Conservation (phyloP, 805 yeast species). For the Kazachstania africana region DNA sequence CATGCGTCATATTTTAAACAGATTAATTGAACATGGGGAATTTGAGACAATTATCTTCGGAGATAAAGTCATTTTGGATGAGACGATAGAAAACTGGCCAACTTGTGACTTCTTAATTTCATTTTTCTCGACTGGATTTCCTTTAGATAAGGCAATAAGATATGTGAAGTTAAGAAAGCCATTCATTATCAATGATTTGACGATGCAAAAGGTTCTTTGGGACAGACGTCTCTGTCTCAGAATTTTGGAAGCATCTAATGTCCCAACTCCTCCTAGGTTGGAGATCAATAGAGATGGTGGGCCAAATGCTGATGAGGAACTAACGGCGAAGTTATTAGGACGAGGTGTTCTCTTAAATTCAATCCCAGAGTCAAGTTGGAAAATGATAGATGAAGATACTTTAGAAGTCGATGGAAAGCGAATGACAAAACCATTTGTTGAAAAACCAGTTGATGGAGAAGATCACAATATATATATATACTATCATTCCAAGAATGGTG, state of each 20-base stretch:
- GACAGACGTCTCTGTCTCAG: constrained; percentile 82
- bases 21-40: constrained; percentile 85
- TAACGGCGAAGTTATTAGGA: constrained; percentile 44
- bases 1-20: constrained; percentile 77
- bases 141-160: constrained; percentile 86
- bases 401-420: constrained; percentile 59
- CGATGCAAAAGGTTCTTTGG: constrained; percentile 93
- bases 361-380: constrained; percentile 63
- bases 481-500: constrained; percentile 80
- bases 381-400: constrained; percentile 82
- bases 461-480: constrained; percentile 94
- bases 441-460: constrained; percentile 98
- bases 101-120: constrained; percentile 91
- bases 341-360: constrained; percentile 42
- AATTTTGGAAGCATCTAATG: constrained; percentile 67
- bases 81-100: constrained; percentile 93
- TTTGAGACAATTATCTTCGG: constrained; percentile 95
- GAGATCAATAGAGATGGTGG: constrained; percentile 96
- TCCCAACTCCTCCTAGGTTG: constrained; percentile 79
- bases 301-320: constrained; percentile 64
- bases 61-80: constrained; percentile 92
- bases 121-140: constrained; percentile 93
- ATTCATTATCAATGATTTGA: constrained; percentile 73
- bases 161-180: constrained; percentile 88
- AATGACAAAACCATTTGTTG: constrained; percentile 86